A percentile compares a stretch with the other conserved stretches of the same genome.
Evolutionary conservation across 345 rosid genomes (phyloP).

Genomic region (Linum trigynum): DNA sequence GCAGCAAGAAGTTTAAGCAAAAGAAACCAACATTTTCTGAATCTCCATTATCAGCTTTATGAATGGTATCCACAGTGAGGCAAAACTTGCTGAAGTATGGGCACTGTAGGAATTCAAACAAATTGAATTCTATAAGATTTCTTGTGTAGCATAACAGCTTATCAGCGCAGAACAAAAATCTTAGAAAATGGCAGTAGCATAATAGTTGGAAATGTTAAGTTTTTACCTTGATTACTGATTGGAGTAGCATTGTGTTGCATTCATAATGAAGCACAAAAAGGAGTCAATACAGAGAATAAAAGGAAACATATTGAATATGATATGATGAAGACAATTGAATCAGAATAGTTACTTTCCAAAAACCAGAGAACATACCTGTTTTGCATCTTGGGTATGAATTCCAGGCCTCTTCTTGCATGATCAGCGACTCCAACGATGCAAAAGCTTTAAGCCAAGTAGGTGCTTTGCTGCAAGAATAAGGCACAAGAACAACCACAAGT

Average conservation of each 20-base stretch:
- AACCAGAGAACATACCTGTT: constrained; percentile 37
- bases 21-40: constrained; percentile 51
- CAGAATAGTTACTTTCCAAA: background rate
- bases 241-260: constrained; percentile 13
- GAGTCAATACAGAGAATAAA: constrained; percentile 18
- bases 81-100: constrained; percentile 56
- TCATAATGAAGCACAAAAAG: constrained; percentile 9
- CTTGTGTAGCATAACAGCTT: background rate
- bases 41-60: constrained; percentile 45
- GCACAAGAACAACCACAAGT: background rate
- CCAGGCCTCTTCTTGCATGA: constrained; percentile 70
- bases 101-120: constrained; percentile 41
- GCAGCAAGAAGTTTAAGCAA: too few species aligned
- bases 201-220: background rate
- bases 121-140: background rate
- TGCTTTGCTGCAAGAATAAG: constrained; percentile 43
- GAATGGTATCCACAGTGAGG: constrained; percentile 54
- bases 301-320: background rate
- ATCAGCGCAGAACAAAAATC: too few species aligned
- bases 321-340: background rate
- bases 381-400: constrained; percentile 70
- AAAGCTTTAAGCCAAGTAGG: constrained; percentile 57
- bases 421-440: constrained; percentile 58
- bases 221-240: constrained; percentile 56
- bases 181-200: too few species aligned